Percentiles rank a stretch among this genome's conserved stretches.
These are phyloP conservation scores for Citrus hindsii DNA, from an alignment of 345 rosid species.

Conservation along the genomic window DNA sequence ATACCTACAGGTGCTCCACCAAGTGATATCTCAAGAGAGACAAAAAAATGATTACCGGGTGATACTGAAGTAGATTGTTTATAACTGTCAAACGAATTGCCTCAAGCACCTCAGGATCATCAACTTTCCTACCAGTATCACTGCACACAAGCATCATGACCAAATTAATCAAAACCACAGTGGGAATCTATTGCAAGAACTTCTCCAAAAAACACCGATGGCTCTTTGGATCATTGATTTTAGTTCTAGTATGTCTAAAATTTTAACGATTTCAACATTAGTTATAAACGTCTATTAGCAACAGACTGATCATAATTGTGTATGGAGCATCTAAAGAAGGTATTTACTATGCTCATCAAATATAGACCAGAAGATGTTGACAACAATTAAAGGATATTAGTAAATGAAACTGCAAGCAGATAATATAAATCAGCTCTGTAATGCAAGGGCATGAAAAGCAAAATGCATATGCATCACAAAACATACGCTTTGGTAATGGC, in stretches of 20 bases:
- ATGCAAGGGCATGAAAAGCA: not conserved
- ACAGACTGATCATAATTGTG: not conserved
- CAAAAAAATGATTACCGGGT: conserved; percentile 58
- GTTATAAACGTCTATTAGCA: not conserved
- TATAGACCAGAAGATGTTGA: not conserved
- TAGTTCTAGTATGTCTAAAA: not conserved
- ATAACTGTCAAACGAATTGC: conserved; percentile 95
- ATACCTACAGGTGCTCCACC: not conserved
- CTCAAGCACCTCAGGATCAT: conserved; percentile 92
- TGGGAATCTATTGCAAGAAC: not conserved
- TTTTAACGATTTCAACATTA: not conserved
- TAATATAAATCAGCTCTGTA: not conserved
- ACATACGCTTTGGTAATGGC: conserved; percentile 82
- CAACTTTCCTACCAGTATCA: conserved; percentile 87
- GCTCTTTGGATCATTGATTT: not conserved
- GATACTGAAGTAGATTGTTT: conserved; percentile 83
- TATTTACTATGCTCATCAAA: not conserved
- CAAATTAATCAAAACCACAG: conserved; percentile 5
- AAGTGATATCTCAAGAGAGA: conserved; percentile 2
- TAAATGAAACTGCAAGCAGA: not conserved
- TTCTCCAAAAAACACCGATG: not conserved
- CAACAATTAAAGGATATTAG: not conserved
- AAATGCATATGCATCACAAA: conserved; percentile 4
- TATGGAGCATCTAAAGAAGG: not conserved
- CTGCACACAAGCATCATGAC: conserved; percentile 39